A percentile compares a stretch with the other conserved stretches of the same genome.
These are phyloP conservation scores for Chalciporus piperatus DNA, from an alignment of 768 basidiomycete genomes.

Conservation along the genomic window DNA sequence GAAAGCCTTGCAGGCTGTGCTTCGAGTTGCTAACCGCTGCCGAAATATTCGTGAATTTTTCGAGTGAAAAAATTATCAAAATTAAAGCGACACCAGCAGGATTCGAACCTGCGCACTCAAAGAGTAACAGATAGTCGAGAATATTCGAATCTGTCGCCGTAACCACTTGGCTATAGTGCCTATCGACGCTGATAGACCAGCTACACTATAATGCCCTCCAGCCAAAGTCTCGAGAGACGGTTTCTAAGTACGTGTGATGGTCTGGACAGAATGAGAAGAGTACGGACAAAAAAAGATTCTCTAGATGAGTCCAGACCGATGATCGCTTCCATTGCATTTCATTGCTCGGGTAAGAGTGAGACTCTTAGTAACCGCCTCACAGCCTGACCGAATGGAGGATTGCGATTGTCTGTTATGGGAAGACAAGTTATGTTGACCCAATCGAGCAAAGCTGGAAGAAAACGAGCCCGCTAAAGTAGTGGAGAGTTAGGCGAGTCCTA, in stretches of 20 bases:
- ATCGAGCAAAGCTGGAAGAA: background rate
- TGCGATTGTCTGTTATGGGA: background rate
- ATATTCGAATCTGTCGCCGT: slow-evolving; percentile 71
- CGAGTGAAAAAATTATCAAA: too few relatives aligned
- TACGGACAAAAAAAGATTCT: too few relatives aligned
- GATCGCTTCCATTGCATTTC: background rate
- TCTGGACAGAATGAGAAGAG: too few relatives aligned
- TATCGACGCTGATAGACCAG: background rate
- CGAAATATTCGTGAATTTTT: too few relatives aligned
- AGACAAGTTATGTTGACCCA: background rate
- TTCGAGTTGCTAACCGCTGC: too few relatives aligned
- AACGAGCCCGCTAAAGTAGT: too few relatives aligned
- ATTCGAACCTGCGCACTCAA: slow-evolving; percentile 68
- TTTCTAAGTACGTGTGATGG: too few relatives aligned
- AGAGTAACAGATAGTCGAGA: slow-evolving; percentile 53
- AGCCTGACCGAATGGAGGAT: background rate
- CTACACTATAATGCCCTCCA: too few relatives aligned
- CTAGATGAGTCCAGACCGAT: too few relatives aligned
- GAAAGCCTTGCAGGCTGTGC: too few relatives aligned
- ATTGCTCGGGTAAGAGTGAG: background rate
- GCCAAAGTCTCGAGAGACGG: too few relatives aligned
- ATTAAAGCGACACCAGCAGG: slow-evolving; percentile 55
- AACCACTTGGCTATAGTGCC: slow-evolving; percentile 74
- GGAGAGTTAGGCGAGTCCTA: too few relatives aligned
- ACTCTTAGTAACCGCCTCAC: background rate